A percentile compares a stretch with the other conserved stretches of the same genome.
Conservation (phyloP, 192 early-diverging fungal genomes). For the Pecoramyces ruminantium region DNA sequence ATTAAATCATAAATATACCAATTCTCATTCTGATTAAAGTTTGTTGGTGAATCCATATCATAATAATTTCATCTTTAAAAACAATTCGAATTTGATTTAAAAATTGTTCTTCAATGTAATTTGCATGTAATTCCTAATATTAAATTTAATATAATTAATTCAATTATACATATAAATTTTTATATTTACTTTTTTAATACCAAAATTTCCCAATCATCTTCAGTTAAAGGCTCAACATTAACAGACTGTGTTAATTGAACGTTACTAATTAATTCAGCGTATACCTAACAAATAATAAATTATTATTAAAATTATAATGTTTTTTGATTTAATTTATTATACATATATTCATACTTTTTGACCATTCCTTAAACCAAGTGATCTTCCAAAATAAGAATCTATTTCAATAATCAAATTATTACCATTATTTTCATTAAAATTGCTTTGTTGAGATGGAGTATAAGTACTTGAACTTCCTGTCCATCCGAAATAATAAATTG, state of each 20-base stretch:
- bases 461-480: slow-evolving; percentile 27
- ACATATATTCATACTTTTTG: slow-evolving; percentile 21
- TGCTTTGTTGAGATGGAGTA: slow-evolving; percentile 2
- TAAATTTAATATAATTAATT: too few species aligned
- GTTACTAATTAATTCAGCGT: slow-evolving; percentile 36
- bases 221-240: slow-evolving; percentile 44
- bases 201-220: slow-evolving; percentile 72
- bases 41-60: slow-evolving; percentile 54
- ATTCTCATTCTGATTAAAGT: slow-evolving; percentile 42
- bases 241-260: slow-evolving; percentile 35
- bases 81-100: slow-evolving; percentile 51
- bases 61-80: slow-evolving; percentile 41
- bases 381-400: slow-evolving; percentile 47
- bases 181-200: slow-evolving; percentile 8
- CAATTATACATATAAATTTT: too few species aligned
- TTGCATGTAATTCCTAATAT: slow-evolving; percentile 47
- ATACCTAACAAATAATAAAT: slow-evolving; percentile 12
- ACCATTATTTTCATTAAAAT: background rate
- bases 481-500: slow-evolving; percentile 37
- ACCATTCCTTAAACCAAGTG: slow-evolving; percentile 43
- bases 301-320: too few species aligned
- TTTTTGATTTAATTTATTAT: too few species aligned
- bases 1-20: too few species aligned
- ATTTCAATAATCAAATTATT: slow-evolving; percentile 35
- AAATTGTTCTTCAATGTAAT: slow-evolving; percentile 50